Base-by-base conservation (phyloP, 345 rosid species). In the Schrenkiella parvula region DNA sequence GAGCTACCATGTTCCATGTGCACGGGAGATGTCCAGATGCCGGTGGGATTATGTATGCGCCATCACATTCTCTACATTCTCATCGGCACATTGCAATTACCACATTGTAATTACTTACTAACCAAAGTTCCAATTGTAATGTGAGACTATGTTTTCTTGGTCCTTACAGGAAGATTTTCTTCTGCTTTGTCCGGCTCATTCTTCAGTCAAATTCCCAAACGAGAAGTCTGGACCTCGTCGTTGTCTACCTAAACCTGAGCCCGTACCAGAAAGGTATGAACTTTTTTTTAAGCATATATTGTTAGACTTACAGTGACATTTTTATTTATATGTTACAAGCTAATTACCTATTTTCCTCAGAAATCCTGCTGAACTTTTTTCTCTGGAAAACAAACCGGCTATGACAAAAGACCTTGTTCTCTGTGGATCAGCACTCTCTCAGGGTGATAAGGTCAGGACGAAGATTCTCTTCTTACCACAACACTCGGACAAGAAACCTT, bases 381-480 rank as follows among this genome's bases (percentile, higher is more conserved):
- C 42, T 55, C 76, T 71, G 72, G 62, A 47, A 22, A 74, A 73
- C 19, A 71, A 50, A 12, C 68, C 61, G 15, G 75, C 29, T 23
- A 62, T 67, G 19, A 79, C 75, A 55, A 81, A 84, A 42, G 76
- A 80, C 34, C 85, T 83, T 86, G 82, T 85, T 58, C 79, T 93
- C 25, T 87, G 98, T 84, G 98, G 97, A 80, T 90, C 97, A 72
- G 91, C 91, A 65, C 80, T 93, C 66, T 90, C 92, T 72, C 58
- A 82, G 18, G 80, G 88, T 62, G 93, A 93, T n/a, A 88, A 79
- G 93, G 98, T 92, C 52, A 62, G 88, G 77, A 67, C 53, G 14
- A 53, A 69, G 37, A 21, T 63, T 3, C 57, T 69, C 58, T 35
- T 29, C n/a, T 21, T 61, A 23, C 39, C 56, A 18, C 26, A 64